phyloP scores from a whole-genome alignment of 441 rosid genomes.

The Metrosideros polymorpha region DNA sequence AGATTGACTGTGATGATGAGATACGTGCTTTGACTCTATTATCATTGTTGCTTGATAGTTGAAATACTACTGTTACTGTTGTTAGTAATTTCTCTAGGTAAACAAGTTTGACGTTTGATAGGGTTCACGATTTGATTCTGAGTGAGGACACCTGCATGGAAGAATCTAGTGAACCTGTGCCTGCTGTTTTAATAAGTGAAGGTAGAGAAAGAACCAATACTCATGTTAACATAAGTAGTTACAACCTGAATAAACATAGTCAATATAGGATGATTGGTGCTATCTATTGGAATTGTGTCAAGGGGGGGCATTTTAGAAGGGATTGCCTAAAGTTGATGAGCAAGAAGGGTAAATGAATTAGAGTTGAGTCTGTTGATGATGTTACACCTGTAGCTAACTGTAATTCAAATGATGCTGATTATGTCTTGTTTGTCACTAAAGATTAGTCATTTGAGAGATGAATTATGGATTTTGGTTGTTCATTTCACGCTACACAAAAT shows the following conservation, averaged over 20 bases:
- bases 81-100: neutral
- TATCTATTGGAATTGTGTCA: neutral
- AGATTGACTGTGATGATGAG: neutral
- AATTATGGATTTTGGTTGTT: neutral
- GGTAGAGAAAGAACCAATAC: neutral
- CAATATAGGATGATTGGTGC: accelerated
- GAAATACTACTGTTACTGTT: neutral
- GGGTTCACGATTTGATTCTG: neutral
- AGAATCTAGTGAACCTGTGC: neutral
- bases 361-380: neutral
- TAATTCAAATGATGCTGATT: neutral
- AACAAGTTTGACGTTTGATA: neutral
- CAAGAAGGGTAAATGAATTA: neutral
- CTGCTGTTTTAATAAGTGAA: neutral
- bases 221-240: neutral
- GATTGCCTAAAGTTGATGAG: neutral
- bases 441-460: neutral
- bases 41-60: neutral
- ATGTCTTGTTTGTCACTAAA: neutral
- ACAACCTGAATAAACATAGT: neutral
- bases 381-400: neutral
- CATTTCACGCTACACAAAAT: neutral
- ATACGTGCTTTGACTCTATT: neutral
- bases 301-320: neutral
- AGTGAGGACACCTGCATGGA: accelerated